Percentiles rank a stretch among this genome's conserved stretches.
Evolutionary conservation across 352 stramenopile genomes (phyloP).

Genomic region (Globisporangium irregulare): DNA sequence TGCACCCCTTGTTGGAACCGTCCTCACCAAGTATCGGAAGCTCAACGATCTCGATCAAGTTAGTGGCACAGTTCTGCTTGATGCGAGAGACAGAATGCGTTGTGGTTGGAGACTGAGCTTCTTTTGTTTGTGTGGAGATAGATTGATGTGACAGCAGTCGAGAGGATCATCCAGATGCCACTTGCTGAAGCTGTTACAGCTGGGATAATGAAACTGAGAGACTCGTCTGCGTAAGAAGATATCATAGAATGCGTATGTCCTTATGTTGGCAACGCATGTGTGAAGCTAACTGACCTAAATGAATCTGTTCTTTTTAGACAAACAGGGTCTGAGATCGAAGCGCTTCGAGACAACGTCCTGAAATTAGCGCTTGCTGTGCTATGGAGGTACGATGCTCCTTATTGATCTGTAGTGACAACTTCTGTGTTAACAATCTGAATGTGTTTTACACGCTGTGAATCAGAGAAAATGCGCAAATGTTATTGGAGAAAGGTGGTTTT

Average conservation of each 20-base stretch:
- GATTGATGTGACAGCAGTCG: not conserved
- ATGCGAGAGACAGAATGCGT: not conserved
- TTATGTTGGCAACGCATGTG: not conserved
- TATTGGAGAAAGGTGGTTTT: not conserved
- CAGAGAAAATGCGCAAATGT: slow-evolving; percentile 4
- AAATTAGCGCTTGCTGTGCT: slow-evolving; percentile 26
- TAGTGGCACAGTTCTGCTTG: not conserved
- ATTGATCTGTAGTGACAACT: too few species aligned
- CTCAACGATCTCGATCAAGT: slow-evolving; percentile 5
- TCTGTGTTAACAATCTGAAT: not conserved
- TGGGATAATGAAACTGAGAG: not conserved
- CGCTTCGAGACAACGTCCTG: slow-evolving; percentile 17
- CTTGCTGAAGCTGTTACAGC: slow-evolving; percentile 1
- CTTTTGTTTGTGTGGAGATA: not conserved
- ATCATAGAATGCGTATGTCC: too few species aligned
- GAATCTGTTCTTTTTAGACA: slow-evolving; percentile 11
- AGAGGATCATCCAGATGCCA: not conserved
- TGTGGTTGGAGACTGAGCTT: not conserved
- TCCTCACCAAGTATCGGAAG: slow-evolving; percentile 5
- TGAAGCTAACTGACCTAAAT: not conserved
- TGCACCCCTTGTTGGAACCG: not conserved
- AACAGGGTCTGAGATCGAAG: slow-evolving; percentile 2
- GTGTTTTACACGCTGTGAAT: not conserved
- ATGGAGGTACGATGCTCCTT: slow-evolving; percentile 21
- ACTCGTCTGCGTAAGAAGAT: slow-evolving; percentile 1